Evolutionary conservation across 2,329 filamentous ascomycete genomes (phyloP), one percentile per base, ranked within the genome.

Genomic region (Atkinsonella hypoxylon): DNA sequence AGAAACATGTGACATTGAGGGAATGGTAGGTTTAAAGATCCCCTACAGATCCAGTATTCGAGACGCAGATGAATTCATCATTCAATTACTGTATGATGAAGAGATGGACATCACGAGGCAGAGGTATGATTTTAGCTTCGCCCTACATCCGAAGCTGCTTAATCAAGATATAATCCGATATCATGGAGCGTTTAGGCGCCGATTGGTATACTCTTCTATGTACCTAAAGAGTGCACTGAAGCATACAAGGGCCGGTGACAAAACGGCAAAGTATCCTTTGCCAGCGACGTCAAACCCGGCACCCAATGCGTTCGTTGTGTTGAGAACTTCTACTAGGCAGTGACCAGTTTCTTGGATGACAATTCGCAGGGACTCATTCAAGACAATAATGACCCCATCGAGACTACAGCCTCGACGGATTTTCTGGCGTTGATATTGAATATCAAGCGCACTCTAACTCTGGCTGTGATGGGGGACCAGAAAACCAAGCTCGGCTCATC

Each of bases 1-100:
- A 48, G 94, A 98, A 66, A 79, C 93, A 64, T 98, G 93, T 76
- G 77, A 98, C 55, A 94, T 98, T 72, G 98, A 98, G 72, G 93
- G 93, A 54, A 94, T 98, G 86, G 93, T 98, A 68, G 93, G 93
- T 4, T 75, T 97, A 42, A 85, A 83, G 59, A 89, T 95, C 2
- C 83, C 90, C 54, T 97, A 98, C 64, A 94, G 98, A 62, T 90
- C 85, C 8, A 94, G 90, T 1, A 93, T 98, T 15, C 82, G 93
- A 55, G 91, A 98, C 61, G 84, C 91, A 0, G 94, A 98, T 64
- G 94, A 93, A 22, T 88, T 86, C 2, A 78, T 98, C 61, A 78
- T 98, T 3, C 93, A 98, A 64, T 97, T 98, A 68, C 68, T 98
- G 34, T 98, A 97, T 63, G 93, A 94, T 53, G 93, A 98, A 66